Evolutionary conservation across 805 yeast species (phyloP), one percentile per base, ranked within the genome.

Genomic region (Teunomyces atbi): DNA sequence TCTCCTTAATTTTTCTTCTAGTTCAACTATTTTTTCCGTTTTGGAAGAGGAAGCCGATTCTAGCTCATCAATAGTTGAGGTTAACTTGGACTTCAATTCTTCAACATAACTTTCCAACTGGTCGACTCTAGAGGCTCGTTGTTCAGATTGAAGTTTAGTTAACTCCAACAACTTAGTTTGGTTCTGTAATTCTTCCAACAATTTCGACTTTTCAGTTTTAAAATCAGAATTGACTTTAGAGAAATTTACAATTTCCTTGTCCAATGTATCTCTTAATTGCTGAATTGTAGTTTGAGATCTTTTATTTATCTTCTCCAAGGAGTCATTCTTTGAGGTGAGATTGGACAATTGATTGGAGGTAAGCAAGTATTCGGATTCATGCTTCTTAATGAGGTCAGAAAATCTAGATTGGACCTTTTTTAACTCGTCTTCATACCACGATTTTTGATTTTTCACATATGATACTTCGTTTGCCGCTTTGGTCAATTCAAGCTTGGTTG

Each of bases 151-250:
- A 5, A 66, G 49, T 42, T 83, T 81, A 45, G 84, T 69, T 13
- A 86, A 65, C 36, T 77, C 80, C 4, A 80, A 68, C 32, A 83
- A 63, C 42, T 86, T 80, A 42, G 83, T 83, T 60, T 84, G 88
- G 38, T 79, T 64, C 2, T 79, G 51, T 4, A 67, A 42, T 45
- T 72, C 75, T 44, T 60, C 65, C n/a, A 61, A 47, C 15, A 63
- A 57, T 35, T 62, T 61, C 8, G 63, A 61, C 65, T 83, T 76
- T 57, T 84, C 90, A 27, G 76, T 74, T 37, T 66, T 67, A 26
- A 53, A 53, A 26, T 59, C 56, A 12, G 63, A 57, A 38, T 58
- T 62, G 26, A 61, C 46, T 8, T 56, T 56, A 1, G 62, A 48
- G 6, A 48, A 51, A 30, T 58, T 46, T 5, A 56, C 41, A 3